phyloP scores from a whole-genome alignment of 1,284 basidiomycete genomes.

The Pseudozyma tsukubaensis region DNA sequence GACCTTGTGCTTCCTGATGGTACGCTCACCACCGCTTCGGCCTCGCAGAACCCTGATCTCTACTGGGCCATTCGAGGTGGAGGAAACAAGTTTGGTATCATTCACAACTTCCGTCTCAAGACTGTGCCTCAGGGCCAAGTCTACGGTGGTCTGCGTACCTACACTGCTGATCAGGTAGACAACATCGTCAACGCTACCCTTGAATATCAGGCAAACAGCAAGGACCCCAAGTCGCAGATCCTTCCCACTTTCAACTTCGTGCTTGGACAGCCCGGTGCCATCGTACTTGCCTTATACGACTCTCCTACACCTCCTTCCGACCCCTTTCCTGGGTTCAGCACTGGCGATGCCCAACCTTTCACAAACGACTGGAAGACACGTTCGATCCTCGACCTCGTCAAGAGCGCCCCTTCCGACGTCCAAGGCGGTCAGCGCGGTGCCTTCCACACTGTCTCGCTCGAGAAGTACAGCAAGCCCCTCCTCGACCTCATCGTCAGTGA shows the following conservation, averaged over 20 bases:
- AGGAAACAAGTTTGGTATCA: constrained; percentile 54
- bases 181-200: constrained; percentile 44
- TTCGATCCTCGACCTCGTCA: constrained; percentile 39
- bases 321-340: constrained; percentile 35
- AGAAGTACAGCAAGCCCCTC: constrained; percentile 45
- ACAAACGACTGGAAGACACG: constrained; percentile 52
- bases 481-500: constrained; percentile 52
- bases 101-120: constrained; percentile 52
- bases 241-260: constrained; percentile 55
- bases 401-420: constrained; percentile 36
- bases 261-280: constrained; percentile 38
- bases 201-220: constrained; percentile 50
- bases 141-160: constrained; percentile 51
- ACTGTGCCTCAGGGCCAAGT: constrained; percentile 51
- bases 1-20: constrained; percentile 56
- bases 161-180: constrained; percentile 48
- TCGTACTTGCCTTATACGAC: constrained; percentile 55
- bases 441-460: constrained; percentile 54
- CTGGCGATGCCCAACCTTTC: constrained; percentile 12
- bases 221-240: constrained; percentile 52
- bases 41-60: constrained; percentile 46
- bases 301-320: constrained; percentile 29
- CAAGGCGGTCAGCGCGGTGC: constrained; percentile 42
- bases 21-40: constrained; percentile 40
- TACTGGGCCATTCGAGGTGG: constrained; percentile 56